These are phyloP conservation scores for Cornus kousa DNA, from an alignment of 148 eudicot genomes.

Conservation along the genomic window DNA sequence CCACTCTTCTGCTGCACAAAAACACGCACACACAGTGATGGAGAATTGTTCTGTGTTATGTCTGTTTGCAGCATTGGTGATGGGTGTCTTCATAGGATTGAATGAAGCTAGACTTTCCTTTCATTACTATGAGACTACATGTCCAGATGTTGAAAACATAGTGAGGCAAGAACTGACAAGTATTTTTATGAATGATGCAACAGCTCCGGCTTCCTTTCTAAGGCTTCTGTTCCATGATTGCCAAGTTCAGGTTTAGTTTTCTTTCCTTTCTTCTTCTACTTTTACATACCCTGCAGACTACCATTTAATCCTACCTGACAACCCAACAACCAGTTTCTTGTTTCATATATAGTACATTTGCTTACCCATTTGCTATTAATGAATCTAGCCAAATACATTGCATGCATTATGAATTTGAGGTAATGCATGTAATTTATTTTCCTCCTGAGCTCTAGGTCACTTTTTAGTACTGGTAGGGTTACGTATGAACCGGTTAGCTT, in stretches of 20 bases:
- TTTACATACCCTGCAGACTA: too few relatives aligned
- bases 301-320: too few relatives aligned
- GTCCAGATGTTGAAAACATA: neutral
- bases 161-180: neutral
- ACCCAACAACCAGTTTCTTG: too few relatives aligned
- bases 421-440: too few relatives aligned
- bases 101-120: neutral
- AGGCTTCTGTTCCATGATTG: neutral
- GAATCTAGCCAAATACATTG: too few relatives aligned
- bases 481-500: too few relatives aligned
- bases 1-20: neutral
- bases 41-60: neutral
- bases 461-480: too few relatives aligned
- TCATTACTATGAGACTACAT: neutral
- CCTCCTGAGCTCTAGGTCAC: too few relatives aligned
- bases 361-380: too few relatives aligned
- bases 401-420: too few relatives aligned
- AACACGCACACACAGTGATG: neutral
- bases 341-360: too few relatives aligned
- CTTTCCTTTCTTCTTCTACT: too few relatives aligned
- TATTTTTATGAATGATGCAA: neutral
- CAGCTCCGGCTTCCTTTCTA: neutral
- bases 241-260: neutral
- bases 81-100: neutral
- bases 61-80: neutral